Evolutionary conservation across 108 stramenopile genomes (phyloP).

Genomic region (Chaetoceros muelleri): DNA sequence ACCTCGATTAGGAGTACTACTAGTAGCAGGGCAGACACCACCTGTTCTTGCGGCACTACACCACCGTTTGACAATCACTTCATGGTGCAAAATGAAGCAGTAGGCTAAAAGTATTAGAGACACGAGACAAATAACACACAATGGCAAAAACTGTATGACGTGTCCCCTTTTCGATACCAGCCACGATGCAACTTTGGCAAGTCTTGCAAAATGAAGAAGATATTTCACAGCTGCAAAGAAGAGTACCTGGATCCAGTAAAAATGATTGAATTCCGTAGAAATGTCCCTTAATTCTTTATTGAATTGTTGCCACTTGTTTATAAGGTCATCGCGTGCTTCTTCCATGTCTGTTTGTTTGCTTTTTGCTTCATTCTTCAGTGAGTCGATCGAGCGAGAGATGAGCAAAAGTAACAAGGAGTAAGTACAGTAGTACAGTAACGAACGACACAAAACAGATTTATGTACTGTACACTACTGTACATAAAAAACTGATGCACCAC

Average conservation of each 20-base stretch:
- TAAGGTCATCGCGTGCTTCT: no score
- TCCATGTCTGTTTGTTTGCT: no score
- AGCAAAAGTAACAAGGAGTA: no score
- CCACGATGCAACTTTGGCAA: constrained; percentile 3
- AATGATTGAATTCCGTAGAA: constrained; percentile 43
- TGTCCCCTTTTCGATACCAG: constrained; percentile 21
- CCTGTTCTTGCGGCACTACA: constrained; percentile 6
- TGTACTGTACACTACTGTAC: no score
- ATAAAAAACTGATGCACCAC: no score
- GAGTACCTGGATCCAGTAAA: constrained; percentile 49
- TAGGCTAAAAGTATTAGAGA: constrained; percentile 14
- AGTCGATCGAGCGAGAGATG: no score
- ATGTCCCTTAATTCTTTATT: constrained; percentile 42
- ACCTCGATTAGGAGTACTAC: not conserved
- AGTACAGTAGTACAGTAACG: no score
- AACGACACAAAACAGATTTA: no score
- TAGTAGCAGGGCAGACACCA: not conserved
- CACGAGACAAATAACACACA: constrained; percentile 17
- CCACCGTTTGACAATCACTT: constrained; percentile 28
- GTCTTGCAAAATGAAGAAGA: not conserved
- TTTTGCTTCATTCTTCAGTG: no score
- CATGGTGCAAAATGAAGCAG: constrained; percentile 14
- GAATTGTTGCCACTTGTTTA: constrained; percentile 51
- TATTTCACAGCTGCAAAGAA: constrained; percentile 7
- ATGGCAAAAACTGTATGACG: constrained; percentile 17